phyloP scores from a whole-genome alignment of 179 eudicot species.

The Beta macrorhiza region DNA sequence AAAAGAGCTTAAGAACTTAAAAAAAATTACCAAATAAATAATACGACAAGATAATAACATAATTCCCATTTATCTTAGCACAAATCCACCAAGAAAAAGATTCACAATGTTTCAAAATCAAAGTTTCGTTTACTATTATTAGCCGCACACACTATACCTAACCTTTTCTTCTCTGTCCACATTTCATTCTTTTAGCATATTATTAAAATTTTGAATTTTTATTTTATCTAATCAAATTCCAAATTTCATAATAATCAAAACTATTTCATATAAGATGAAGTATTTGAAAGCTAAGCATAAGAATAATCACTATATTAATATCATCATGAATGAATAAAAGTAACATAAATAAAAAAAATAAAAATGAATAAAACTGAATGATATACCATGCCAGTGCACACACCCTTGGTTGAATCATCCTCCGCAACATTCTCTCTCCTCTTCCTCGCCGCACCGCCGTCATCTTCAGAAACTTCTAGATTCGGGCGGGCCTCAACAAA shows the following conservation, averaged over 20 bases:
- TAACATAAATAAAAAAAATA: background rate
- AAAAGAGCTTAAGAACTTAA: background rate
- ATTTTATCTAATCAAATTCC: no score
- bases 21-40: background rate
- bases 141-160: no score
- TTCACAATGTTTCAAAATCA: no score
- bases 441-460: constrained; percentile 43
- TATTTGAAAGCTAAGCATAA: background rate
- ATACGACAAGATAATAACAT: background rate
- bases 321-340: background rate
- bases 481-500: constrained; percentile 33
- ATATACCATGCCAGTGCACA: constrained; percentile 50
- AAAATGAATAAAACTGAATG: background rate
- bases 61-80: no score
- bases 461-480: constrained; percentile 38
- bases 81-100: no score
- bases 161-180: background rate
- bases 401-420: constrained; percentile 47
- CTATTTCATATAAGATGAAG: background rate
- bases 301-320: background rate
- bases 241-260: no score
- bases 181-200: background rate
- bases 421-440: constrained; percentile 40
- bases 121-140: no score
- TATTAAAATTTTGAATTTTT: no score